Evolutionary conservation across 495 filamentous ascomycete species (phyloP), one percentile per base, ranked within the genome.

Genomic region (Aspergillus saccharolyticus): DNA sequence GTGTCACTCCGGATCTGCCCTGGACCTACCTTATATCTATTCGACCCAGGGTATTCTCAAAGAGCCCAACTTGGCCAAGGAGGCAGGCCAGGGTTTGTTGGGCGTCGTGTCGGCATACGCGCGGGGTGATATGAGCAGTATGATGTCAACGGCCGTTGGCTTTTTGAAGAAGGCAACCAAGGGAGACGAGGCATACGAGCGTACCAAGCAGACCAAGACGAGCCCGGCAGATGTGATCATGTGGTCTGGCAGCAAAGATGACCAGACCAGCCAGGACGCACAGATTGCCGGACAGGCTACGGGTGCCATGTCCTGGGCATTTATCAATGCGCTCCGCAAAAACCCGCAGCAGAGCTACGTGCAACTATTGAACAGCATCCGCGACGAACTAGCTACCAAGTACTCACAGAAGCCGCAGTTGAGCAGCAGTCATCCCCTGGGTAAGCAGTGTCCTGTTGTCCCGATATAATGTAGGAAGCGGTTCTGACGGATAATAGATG

Each of bases 281-380:
- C 72, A 78, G 47, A 86, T 86, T 54, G 83, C 80, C 15, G 89
- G 91, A 48, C 84, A 97, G 67, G 94, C 94, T 17, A 97, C 94
- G 1, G 94, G 94, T 39, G 94, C 94, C 69, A 97, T 98, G 93
- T 96, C 90, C 7, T 97, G 90, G 85, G 94, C 94, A 7, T 98
- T 98, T 70, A 92, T 98, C 70, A 86, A 80, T 5, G 88, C 91
- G 42, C 81, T 98, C 53, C 92, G 93, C 79, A 96, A 96, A 81
- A 96, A 96, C 64, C 94, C 94, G 2, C 90, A 97, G 70, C 94
- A 97, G 80, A 96, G 91, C 76, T 97, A 97, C 67, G 89, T 97
- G 54, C 89, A 96, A 73, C 73, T 98, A 58, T 80, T 98, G 58
- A 97, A 95, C 77, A 96, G 84, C 73, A 97, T 98, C 67, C 88